Evolutionary conservation across 2,329 filamentous ascomycete species (phyloP), one percentile per base, ranked within the genome.

Genomic region (Alternaria incomplexa): DNA sequence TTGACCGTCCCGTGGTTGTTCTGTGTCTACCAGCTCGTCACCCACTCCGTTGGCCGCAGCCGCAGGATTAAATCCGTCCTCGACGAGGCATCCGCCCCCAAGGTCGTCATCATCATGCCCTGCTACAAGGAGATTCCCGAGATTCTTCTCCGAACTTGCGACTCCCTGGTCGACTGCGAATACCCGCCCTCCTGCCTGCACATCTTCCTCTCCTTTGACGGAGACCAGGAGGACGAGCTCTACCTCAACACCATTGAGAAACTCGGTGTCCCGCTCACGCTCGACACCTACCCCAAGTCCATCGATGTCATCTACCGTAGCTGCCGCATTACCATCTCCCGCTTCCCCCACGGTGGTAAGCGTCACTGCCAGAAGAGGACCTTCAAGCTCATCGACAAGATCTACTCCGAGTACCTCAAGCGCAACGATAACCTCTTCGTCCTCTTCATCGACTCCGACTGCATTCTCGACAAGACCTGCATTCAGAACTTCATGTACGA

Each of bases 401-500:
- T 98, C 15, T 98, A 97, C 79, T 87, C 90, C 55, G 88, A 93
- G 60, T 98, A 98, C 69, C 85, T 97, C 56, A 91, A 90, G 80
- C 86, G 89, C 51, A 93, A 97, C 76, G 95, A 98, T 80, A 93
- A 98, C 72, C 84, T 98, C 0, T 98, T 98, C 78, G 91, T 98
- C 56, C 87, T 98, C 11, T 98, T 98, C 81, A 97, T 98, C 77
- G 95, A 98, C 82, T 97, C 94, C 0, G 95, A 98, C 78, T 98
- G 96, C 80, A 96, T 97, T 65, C 84, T 98, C 53, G 95, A 98
- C 82, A 88, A 89, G 62, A 89, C 94, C 44, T 98, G 95, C 78
- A 88, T 98, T 63, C 95, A 97, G 78, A 98, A 97, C 79, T 98
- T 98, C 81, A 92, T 98, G 83, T 97, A 96, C 80, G 95, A 98